These are phyloP conservation scores for Dipteronia sinensis DNA, from an alignment of 345 rosid species.

Conservation along the genomic window DNA sequence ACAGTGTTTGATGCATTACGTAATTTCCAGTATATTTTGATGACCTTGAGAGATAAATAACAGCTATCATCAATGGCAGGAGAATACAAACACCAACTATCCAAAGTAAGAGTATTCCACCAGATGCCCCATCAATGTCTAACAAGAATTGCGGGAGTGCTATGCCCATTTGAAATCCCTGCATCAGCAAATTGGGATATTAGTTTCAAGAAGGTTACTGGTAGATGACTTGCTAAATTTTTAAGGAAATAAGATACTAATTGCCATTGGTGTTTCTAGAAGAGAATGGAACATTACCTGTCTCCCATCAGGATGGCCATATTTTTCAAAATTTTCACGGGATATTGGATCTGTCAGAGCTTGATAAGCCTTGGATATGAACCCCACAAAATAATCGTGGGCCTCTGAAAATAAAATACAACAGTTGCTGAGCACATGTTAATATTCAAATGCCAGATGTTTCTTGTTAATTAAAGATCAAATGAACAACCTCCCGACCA, in stretches of 20 bases:
- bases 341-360: slow-evolving; percentile 92
- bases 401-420: slow-evolving; percentile 58
- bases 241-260: slow-evolving; percentile 11
- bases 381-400: slow-evolving; percentile 80
- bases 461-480: slow-evolving; percentile 12
- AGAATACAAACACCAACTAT: slow-evolving; percentile 97
- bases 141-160: slow-evolving; percentile 96
- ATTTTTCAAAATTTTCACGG: slow-evolving; percentile 96
- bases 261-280: slow-evolving; percentile 2
- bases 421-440: slow-evolving; percentile 15
- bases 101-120: slow-evolving; percentile 97
- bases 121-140: slow-evolving; percentile 91
- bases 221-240: background rate
- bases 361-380: slow-evolving; percentile 93
- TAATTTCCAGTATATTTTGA: slow-evolving; percentile 97
- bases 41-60: slow-evolving; percentile 90
- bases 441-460: slow-evolving; percentile 5
- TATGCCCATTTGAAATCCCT: slow-evolving; percentile 99
- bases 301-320: slow-evolving; percentile 99
- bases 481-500: background rate
- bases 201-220: slow-evolving; percentile 13
- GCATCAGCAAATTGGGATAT: slow-evolving; percentile 27
- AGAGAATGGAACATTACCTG: slow-evolving; percentile 51
- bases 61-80: slow-evolving; percentile 93
- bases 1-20: slow-evolving; percentile 95